Evolutionary conservation across 2,329 filamentous ascomycete genomes (phyloP).

Genomic region (Nemania sp.): DNA sequence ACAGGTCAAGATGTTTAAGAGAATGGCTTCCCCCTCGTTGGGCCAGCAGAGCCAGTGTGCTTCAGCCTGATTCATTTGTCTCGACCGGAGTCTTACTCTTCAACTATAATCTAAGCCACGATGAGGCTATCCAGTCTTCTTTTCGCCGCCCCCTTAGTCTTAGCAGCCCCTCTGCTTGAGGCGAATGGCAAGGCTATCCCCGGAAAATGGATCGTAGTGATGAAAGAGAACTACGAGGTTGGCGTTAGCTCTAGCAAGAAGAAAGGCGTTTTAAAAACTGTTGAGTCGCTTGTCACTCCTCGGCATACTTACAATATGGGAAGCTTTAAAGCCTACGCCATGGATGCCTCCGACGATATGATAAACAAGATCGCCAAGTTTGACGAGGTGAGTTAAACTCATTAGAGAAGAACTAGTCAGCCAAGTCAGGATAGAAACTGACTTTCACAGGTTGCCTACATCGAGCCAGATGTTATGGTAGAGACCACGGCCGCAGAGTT

Average conservation of each 20-base stretch:
- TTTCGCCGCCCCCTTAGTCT: slow-evolving; percentile 37
- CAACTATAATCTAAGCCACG: slow-evolving; percentile 23
- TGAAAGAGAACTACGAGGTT: slow-evolving; percentile 44
- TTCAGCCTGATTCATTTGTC: slow-evolving; percentile 4
- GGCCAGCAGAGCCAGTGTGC: not conserved
- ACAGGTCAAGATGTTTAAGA: slow-evolving; percentile 29
- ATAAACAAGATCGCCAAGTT: slow-evolving; percentile 42
- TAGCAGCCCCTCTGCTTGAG: slow-evolving; percentile 47
- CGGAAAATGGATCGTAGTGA: slow-evolving; percentile 48
- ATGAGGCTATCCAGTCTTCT: slow-evolving; percentile 46
- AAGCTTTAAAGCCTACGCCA: slow-evolving; percentile 45
- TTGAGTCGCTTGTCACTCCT: slow-evolving; percentile 37
- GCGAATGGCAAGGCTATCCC: slow-evolving; percentile 43
- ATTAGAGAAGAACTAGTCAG: not conserved
- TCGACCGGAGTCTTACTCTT: slow-evolving; percentile 1
- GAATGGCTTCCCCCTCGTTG: slow-evolving; percentile 10
- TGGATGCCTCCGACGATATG: slow-evolving; percentile 44
- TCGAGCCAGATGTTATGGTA: slow-evolving; percentile 45
- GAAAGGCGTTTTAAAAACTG: slow-evolving; percentile 19
- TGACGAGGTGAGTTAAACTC: slow-evolving; percentile 39
- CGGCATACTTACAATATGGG: slow-evolving; percentile 45
- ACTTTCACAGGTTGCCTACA: slow-evolving; percentile 44
- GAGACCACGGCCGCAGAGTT: slow-evolving; percentile 42
- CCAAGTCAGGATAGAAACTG: slow-evolving; percentile 13
- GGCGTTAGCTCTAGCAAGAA: slow-evolving; percentile 25